These are phyloP conservation scores for Rossbeevera mucosa DNA, from an alignment of 768 basidiomycete species.

Conservation along the genomic window DNA sequence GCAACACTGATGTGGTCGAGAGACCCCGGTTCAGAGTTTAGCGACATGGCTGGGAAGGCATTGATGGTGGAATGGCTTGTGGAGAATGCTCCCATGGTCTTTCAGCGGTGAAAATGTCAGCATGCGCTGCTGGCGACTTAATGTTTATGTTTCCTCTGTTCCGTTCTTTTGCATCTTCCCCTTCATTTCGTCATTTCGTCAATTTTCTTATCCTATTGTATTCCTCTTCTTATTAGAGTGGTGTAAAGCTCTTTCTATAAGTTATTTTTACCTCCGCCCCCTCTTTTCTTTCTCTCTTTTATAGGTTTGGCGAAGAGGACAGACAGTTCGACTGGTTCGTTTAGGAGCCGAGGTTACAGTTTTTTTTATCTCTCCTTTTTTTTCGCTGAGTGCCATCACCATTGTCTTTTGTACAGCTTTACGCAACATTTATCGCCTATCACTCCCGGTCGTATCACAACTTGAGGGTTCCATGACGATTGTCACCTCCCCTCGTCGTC, in stretches of 20 bases:
- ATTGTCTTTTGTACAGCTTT: neutral
- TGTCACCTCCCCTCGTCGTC: neutral
- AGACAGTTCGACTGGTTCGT: neutral
- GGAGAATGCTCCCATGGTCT: conserved; percentile 71
- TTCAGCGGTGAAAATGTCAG: conserved; percentile 20
- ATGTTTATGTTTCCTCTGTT: neutral
- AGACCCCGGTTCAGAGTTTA: conserved; percentile 85
- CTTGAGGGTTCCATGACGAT: neutral
- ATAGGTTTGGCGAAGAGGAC: conserved; percentile 7
- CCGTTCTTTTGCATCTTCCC: neutral
- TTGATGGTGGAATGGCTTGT: conserved; percentile 92
- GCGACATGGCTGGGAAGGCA: conserved; percentile 96
- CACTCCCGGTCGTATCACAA: neutral
- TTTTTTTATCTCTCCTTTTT: neutral
- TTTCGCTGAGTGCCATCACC: neutral
- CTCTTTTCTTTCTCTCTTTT: neutral
- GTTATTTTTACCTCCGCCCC: conserved; percentile 16
- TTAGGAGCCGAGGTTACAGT: neutral
- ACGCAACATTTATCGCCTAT: neutral
- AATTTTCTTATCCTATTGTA: conserved; percentile 22
- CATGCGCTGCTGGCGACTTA: neutral
- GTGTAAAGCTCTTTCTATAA: conserved; percentile 15
- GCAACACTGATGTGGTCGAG: conserved; percentile 92
- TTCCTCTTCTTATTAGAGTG: conserved; percentile 12
- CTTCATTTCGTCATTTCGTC: neutral